Evolutionary conservation across 208 protist genomes (phyloP).

Genomic region (Phytomonas sp.): DNA sequence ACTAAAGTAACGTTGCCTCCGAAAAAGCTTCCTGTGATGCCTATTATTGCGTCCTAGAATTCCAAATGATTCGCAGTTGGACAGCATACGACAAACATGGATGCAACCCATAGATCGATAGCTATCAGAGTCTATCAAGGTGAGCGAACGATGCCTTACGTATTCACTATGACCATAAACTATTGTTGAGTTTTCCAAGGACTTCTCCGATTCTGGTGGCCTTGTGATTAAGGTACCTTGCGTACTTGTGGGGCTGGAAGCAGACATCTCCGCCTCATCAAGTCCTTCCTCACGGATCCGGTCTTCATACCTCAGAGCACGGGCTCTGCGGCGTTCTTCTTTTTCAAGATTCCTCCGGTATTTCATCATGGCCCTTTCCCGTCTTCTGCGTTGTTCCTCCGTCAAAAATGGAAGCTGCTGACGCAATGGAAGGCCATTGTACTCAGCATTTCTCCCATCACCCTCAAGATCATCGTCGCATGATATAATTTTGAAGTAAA

Average conservation of each 20-base stretch:
- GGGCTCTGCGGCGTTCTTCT: constrained; percentile 4
- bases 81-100: neutral
- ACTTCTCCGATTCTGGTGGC: neutral
- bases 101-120: neutral
- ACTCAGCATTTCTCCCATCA: neutral
- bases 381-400: neutral
- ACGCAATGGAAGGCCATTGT: neutral
- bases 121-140: neutral
- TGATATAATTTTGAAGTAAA: neutral
- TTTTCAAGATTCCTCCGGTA: neutral
- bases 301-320: neutral
- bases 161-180: neutral
- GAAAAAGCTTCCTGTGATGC: neutral
- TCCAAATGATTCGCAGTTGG: neutral
- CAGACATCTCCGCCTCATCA: neutral
- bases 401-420: neutral
- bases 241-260: neutral
- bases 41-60: neutral
- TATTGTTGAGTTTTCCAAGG: neutral
- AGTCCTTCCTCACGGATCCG: neutral
- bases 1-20: neutral
- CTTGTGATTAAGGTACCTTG: neutral
- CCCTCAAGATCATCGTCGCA: neutral
- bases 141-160: neutral
- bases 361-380: neutral